Evolutionary conservation across 441 rosid genomes (phyloP), one percentile per base, ranked within the genome.

Genomic region (Aleurites moluccanus): DNA sequence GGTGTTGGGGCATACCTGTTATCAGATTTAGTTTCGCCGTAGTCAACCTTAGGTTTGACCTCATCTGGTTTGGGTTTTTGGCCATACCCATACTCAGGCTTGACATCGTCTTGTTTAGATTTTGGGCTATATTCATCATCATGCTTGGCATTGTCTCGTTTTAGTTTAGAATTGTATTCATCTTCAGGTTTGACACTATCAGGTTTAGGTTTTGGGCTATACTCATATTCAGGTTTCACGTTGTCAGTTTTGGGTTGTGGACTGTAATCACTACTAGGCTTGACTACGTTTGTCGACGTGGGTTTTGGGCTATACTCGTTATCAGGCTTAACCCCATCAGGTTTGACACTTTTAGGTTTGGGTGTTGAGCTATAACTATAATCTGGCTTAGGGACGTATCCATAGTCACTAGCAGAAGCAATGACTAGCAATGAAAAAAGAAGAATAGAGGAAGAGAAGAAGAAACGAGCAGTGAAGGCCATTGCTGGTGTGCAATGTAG

Each of bases 391-490:
- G 83, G 68, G 56, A 1, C 49, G 30, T 45, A 38, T 38, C 6
- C 40, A 38, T 38, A 53, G 4, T 64, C 44, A 27, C 35, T 13
- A 49, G 81, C 76, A 69, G 78, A 67, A 16, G 67, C 74, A 67
- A 80, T 63, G 62, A 42, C 74, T 13, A 73, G 67, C 67, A 55
- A 33, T 60, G 70, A 73, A 18, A 67, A 74, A 35, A 78, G 70
- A 47, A 70, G 50, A 70, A 71, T 18, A 11, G 45, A 62, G 20
- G 75, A 55, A 6, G 68, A 53, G 47, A 63, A 49, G 61, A 25
- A 49, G 59, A 23, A 72, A 62, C 1, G 20, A 44, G 10, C 33
- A 10, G 16, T 28, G 16, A 13, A 14, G 9, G 72, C 56, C 72
- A 67, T 67, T 35, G 69, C 9, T 65, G 0, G 0, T 21, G 44